A percentile compares a stretch with the other conserved stretches of the same genome.
Evolutionary conservation across 2,329 filamentous ascomycete genomes (phyloP).

Genomic region (Hypoxylon sp.): DNA sequence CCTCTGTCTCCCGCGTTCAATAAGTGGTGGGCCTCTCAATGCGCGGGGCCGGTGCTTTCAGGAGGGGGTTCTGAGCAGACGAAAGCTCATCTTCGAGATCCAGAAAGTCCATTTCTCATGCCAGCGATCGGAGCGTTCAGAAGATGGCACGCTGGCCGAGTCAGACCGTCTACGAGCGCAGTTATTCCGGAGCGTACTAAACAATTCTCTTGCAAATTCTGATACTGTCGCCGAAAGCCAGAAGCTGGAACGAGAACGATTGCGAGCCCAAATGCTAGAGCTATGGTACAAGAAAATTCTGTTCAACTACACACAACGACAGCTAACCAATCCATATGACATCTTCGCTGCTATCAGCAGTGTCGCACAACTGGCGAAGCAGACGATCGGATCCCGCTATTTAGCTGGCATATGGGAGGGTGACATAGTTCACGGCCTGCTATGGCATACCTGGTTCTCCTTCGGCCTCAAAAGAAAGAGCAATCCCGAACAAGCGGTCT

Average conservation of each 20-base stretch:
- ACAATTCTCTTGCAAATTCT: background rate
- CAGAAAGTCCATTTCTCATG: conserved; percentile 44
- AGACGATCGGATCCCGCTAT: conserved; percentile 45
- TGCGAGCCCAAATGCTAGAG: conserved; percentile 26
- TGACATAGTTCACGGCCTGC: conserved; percentile 46
- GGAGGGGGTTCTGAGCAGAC: conserved; percentile 41
- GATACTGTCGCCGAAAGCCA: background rate
- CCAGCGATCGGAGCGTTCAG: conserved; percentile 24
- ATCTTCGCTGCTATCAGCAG: conserved; percentile 46
- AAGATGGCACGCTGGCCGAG: conserved; percentile 34
- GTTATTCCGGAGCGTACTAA: conserved; percentile 16
- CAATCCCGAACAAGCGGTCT: background rate
- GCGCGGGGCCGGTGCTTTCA: conserved; percentile 48
- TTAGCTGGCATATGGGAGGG: conserved; percentile 47
- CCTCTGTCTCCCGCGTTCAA: conserved; percentile 30
- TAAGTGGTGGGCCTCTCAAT: conserved; percentile 18
- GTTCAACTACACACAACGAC: conserved; percentile 27
- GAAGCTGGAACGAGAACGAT: background rate
- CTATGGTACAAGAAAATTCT: conserved; percentile 44
- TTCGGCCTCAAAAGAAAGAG: background rate
- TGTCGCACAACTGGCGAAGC: conserved; percentile 38
- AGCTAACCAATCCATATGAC: conserved; percentile 41
- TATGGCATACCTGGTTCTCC: conserved; percentile 39
- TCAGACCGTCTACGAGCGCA: conserved; percentile 18
- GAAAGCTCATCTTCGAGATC: conserved; percentile 38